Evolutionary conservation across 169 alveolate genomes (phyloP).

Genomic region (Sarcocystis neurona): DNA sequence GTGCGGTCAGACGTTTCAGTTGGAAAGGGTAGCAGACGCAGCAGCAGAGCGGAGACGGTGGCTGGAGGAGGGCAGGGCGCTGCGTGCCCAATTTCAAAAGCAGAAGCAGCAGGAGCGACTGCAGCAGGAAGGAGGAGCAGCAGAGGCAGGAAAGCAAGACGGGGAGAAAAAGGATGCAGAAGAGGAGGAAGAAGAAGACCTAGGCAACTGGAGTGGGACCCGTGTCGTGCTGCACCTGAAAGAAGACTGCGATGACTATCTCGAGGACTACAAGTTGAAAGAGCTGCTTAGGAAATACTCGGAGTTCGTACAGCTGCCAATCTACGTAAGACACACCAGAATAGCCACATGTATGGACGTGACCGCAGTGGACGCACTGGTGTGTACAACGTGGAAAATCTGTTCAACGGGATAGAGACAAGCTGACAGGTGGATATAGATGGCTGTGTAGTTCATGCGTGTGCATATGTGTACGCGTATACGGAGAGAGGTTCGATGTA

Average conservation of each 20-base stretch:
- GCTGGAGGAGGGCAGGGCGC: conserved; percentile 5
- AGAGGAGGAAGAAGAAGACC: conserved; percentile 88
- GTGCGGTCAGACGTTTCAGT: conserved; percentile 92
- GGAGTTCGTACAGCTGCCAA: conserved; percentile 97
- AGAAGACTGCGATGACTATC: conserved; percentile 96
- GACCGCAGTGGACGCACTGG: too few relatives aligned
- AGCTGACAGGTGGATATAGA: too few relatives aligned
- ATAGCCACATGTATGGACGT: too few relatives aligned
- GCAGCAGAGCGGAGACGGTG: conserved; percentile 23
- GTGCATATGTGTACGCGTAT: too few relatives aligned
- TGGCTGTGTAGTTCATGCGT: too few relatives aligned
- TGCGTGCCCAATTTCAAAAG: conserved; percentile 5
- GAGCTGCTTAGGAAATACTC: conserved; percentile 95
- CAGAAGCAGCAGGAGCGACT: neutral
- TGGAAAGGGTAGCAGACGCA: conserved; percentile 28
- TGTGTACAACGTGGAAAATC: too few relatives aligned
- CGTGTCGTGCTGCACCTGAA: conserved; percentile 93
- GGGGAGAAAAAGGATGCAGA: conserved; percentile 73
- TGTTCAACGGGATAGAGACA: too few relatives aligned
- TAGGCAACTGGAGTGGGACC: conserved; percentile 91
- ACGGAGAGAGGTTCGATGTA: too few relatives aligned
- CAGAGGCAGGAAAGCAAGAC: conserved; percentile 71
- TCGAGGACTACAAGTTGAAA: conserved; percentile 91
- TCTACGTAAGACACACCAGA: conserved; percentile 80
- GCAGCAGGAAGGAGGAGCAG: conserved; percentile 52